These are phyloP conservation scores for Calonectria pseudoreteaudii DNA, from an alignment of 2,329 filamentous ascomycete species.

Conservation along the genomic window DNA sequence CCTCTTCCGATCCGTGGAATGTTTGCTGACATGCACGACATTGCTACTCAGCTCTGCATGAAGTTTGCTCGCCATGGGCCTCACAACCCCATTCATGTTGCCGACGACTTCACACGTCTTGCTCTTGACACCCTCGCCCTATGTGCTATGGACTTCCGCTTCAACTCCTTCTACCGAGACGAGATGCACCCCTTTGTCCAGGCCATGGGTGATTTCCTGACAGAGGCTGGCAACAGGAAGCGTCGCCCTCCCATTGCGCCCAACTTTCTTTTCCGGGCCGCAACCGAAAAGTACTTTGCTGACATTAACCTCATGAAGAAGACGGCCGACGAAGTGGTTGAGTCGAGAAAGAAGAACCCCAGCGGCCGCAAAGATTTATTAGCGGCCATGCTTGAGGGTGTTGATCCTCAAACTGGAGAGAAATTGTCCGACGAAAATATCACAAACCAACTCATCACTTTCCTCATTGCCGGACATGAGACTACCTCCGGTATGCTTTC, in stretches of 20 bases:
- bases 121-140: constrained; percentile 79
- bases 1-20: constrained; percentile 75
- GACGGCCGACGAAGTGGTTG: constrained; percentile 70
- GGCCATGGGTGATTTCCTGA: constrained; percentile 74
- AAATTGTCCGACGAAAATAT: constrained; percentile 73
- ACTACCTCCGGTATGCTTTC: constrained; percentile 76
- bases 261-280: constrained; percentile 60
- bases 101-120: constrained; percentile 78
- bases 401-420: constrained; percentile 75
- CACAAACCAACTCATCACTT: constrained; percentile 78
- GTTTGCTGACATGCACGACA: constrained; percentile 78
- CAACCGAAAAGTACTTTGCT: constrained; percentile 62
- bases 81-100: constrained; percentile 65
- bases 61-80: constrained; percentile 77
- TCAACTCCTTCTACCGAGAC: constrained; percentile 80
- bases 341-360: constrained; percentile 66
- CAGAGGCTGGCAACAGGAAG: constrained; percentile 64
- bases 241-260: constrained; percentile 59
- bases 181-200: constrained; percentile 77
- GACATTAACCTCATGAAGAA: constrained; percentile 68
- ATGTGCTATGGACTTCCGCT: constrained; percentile 77
- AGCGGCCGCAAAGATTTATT: constrained; percentile 74
- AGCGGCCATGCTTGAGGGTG: constrained; percentile 75
- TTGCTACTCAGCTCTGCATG: constrained; percentile 73
- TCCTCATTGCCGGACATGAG: constrained; percentile 78